These are phyloP conservation scores for Anthracocystis panici-leucophaei DNA, from an alignment of 1,284 basidiomycete genomes.

Conservation along the genomic window DNA sequence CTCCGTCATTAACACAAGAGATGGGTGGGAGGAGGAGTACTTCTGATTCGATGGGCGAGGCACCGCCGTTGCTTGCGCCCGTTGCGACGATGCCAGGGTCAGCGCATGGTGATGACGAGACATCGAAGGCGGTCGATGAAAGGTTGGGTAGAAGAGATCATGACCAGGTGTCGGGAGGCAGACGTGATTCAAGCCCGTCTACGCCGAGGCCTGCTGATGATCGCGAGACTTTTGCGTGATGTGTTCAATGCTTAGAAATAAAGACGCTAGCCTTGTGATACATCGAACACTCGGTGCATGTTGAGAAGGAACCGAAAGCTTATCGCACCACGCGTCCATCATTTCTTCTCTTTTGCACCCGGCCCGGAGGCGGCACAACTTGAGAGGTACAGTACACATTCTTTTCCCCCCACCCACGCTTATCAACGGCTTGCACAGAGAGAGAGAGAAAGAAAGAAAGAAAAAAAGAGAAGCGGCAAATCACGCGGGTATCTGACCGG, in stretches of 20 bases:
- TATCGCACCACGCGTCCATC: too few relatives aligned
- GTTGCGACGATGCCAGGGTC: slow-evolving; percentile 19
- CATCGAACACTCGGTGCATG: too few relatives aligned
- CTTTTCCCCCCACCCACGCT: not conserved
- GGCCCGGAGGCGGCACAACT: too few relatives aligned
- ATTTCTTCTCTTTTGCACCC: too few relatives aligned
- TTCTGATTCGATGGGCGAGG: not conserved
- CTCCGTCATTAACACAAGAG: not conserved
- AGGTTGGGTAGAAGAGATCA: not conserved
- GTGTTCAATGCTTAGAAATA: too few relatives aligned
- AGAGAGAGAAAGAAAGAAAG: too few relatives aligned
- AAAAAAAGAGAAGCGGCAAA: slow-evolving; percentile 16
- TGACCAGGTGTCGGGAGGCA: not conserved
- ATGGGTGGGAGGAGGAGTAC: not conserved
- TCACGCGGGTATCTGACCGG: slow-evolving; percentile 32
- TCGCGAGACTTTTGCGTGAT: slow-evolving; percentile 28
- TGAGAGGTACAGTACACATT: too few relatives aligned
- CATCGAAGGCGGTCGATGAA: not conserved
- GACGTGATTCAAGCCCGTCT: slow-evolving; percentile 27
- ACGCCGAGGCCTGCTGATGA: slow-evolving; percentile 38
- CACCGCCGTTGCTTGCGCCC: slow-evolving; percentile 28
- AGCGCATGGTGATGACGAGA: not conserved
- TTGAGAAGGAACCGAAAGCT: too few relatives aligned
- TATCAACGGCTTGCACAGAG: not conserved
- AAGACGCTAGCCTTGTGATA: too few relatives aligned